A percentile compares a stretch with the other conserved stretches of the same genome.
phyloP scores from a whole-genome alignment of 169 alveolate genomes.

The Plasmodium reichenowi region DNA sequence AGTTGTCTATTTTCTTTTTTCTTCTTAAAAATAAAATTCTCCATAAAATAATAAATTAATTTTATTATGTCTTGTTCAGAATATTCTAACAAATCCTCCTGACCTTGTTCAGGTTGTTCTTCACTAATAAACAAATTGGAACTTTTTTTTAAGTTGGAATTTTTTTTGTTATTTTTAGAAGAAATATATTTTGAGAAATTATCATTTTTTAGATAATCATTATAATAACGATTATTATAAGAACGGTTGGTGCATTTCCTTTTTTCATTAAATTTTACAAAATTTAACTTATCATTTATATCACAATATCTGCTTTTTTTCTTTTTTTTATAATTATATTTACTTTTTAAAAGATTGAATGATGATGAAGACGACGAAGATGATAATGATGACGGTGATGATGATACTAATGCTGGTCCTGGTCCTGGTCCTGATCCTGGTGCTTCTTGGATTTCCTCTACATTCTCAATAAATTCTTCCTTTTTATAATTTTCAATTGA shows the following conservation, averaged over 20 bases:
- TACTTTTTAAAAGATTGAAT: constrained; percentile 20
- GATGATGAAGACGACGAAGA: constrained; percentile 1
- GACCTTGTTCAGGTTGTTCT: constrained; percentile 1
- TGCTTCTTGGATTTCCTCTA: constrained; percentile 2
- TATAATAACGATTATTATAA: background rate
- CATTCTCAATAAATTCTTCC: constrained; percentile 2
- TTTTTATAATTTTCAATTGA: background rate
- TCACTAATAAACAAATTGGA: constrained; percentile 5
- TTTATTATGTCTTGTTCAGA: constrained; percentile 51
- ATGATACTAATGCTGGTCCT: background rate
- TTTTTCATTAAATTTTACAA: background rate
- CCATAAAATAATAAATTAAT: constrained; percentile 46
- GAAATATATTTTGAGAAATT: background rate
- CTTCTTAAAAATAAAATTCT: constrained; percentile 33
- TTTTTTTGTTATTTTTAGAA: background rate
- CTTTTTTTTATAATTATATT: constrained; percentile 52
- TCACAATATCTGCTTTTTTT: constrained; percentile 26
- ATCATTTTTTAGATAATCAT: background rate
- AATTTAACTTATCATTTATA: background rate
- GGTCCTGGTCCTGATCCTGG: background rate
- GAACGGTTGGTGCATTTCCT: background rate
- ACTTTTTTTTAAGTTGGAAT: constrained; percentile 2
- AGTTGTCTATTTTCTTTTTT: constrained; percentile 10
- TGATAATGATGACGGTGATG: background rate
- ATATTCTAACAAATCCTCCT: constrained; percentile 13